Evolutionary conservation across 257 asterid genomes (phyloP).

Genomic region (Cordia subcordata): DNA sequence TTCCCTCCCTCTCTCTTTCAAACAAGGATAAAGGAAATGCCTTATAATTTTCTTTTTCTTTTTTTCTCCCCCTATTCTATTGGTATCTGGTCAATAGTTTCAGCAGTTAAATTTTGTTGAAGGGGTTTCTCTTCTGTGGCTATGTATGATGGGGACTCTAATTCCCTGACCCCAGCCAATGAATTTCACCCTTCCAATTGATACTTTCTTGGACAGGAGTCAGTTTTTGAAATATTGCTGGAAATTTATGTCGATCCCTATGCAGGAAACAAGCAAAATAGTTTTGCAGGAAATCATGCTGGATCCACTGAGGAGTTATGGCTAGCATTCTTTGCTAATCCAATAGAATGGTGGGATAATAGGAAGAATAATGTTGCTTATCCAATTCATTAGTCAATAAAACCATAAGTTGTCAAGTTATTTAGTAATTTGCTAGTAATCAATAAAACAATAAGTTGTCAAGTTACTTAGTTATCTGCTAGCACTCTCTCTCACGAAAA

Average conservation of each 20-base stretch:
- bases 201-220: slow-evolving; percentile 2
- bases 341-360: slow-evolving; percentile 97
- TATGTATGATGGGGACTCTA: slow-evolving; percentile 57
- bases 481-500: no score
- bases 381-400: background rate
- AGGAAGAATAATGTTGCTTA: slow-evolving; percentile 78
- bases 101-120: slow-evolving; percentile 81
- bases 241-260: background rate
- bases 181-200: background rate
- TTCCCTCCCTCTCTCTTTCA: no score
- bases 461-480: no score
- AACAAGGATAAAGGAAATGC: no score
- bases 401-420: no score
- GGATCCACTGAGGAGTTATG: slow-evolving; percentile 82
- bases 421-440: no score
- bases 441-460: no score
- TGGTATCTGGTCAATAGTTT: slow-evolving; percentile 47
- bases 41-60: no score
- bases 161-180: slow-evolving; percentile 18
- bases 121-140: slow-evolving; percentile 43
- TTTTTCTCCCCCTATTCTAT: background rate
- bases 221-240: background rate
- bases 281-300: no score
- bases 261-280: slow-evolving; percentile 62
- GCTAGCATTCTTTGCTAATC: slow-evolving; percentile 97